phyloP scores from a whole-genome alignment of 2,329 filamentous ascomycete genomes.

The Aspergillus unguis region DNA sequence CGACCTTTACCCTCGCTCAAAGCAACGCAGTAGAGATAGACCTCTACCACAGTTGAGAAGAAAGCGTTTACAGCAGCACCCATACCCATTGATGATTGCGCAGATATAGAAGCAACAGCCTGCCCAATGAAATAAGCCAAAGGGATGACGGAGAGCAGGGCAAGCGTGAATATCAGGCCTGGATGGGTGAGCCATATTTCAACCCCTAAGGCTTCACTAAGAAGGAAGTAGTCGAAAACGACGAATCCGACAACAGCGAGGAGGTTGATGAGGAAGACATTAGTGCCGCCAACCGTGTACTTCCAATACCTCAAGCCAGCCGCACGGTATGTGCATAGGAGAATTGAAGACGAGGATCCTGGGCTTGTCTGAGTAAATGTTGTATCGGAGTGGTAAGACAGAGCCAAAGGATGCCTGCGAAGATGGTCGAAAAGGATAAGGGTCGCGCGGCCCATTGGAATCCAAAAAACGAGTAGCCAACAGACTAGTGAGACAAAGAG shows the following conservation, averaged over 20 bases:
- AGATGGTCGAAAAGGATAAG: slow-evolving; percentile 87
- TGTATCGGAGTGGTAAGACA: slow-evolving; percentile 88
- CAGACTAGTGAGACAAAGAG: slow-evolving; percentile 83
- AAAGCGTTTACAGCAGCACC: slow-evolving; percentile 97
- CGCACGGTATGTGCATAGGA: slow-evolving; percentile 94
- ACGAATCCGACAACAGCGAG: slow-evolving; percentile 91
- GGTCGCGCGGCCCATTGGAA: slow-evolving; percentile 96
- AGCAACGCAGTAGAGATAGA: slow-evolving; percentile 95
- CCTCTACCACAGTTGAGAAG: slow-evolving; percentile 95
- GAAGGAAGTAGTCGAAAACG: slow-evolving; percentile 85
- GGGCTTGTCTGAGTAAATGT: slow-evolving; percentile 68
- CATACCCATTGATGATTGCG: slow-evolving; percentile 96
- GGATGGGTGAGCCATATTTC: slow-evolving; percentile 74
- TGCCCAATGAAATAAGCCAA: slow-evolving; percentile 98
- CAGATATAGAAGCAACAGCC: slow-evolving; percentile 95
- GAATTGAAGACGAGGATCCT: slow-evolving; percentile 74
- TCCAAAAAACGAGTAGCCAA: slow-evolving; percentile 96
- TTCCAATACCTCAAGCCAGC: slow-evolving; percentile 98
- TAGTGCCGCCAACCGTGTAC: slow-evolving; percentile 96
- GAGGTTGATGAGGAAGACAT: slow-evolving; percentile 98
- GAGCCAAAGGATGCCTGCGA: slow-evolving; percentile 82
- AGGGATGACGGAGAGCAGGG: slow-evolving; percentile 88
- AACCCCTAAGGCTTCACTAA: slow-evolving; percentile 66
- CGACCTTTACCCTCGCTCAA: slow-evolving; percentile 87
- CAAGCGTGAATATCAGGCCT: slow-evolving; percentile 79